Conservation (phyloP, 148 eudicot species). For the Hydrangea macrophylla region DNA sequence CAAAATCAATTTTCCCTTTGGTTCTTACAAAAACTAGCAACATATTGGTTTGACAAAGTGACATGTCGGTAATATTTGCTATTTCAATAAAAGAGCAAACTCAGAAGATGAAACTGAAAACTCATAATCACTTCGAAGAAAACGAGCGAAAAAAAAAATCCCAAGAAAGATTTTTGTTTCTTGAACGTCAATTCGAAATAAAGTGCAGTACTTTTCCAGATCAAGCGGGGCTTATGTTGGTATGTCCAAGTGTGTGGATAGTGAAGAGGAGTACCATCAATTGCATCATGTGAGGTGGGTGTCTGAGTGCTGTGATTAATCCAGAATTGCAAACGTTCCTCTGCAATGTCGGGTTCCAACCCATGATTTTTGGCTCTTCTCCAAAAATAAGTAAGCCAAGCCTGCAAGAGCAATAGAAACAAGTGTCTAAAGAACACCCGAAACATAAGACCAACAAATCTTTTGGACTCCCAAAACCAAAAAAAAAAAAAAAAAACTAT, state of each 20-base stretch:
- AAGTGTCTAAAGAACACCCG: not conserved
- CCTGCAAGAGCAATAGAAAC: slow-evolving; percentile 33
- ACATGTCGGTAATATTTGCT: not conserved
- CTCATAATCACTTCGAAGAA: not conserved
- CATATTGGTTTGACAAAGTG: not conserved
- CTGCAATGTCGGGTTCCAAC: slow-evolving; percentile 71
- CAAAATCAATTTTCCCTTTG: not conserved
- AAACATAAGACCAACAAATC: slow-evolving; percentile 3
- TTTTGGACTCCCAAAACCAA: not conserved
- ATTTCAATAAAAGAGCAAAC: not conserved
- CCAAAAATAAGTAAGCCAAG: slow-evolving; percentile 87
- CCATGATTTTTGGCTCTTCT: slow-evolving; percentile 73
- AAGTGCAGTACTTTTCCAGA: no score
- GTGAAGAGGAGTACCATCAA: slow-evolving; percentile 54
- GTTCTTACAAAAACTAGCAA: not conserved
- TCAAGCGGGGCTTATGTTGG: no score
- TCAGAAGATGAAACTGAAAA: not conserved
- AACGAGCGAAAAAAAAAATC: not conserved
- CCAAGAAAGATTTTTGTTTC: no score
- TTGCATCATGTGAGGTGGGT: slow-evolving; percentile 69
- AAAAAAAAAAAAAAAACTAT: no score
- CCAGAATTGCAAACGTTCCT: slow-evolving; percentile 63
- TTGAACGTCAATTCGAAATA: no score
- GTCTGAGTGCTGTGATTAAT: slow-evolving; percentile 41
- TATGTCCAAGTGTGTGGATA: not conserved